Evolutionary conservation across 2,329 filamentous ascomycete genomes (phyloP).

Genomic region (Neoascochyta sp.): DNA sequence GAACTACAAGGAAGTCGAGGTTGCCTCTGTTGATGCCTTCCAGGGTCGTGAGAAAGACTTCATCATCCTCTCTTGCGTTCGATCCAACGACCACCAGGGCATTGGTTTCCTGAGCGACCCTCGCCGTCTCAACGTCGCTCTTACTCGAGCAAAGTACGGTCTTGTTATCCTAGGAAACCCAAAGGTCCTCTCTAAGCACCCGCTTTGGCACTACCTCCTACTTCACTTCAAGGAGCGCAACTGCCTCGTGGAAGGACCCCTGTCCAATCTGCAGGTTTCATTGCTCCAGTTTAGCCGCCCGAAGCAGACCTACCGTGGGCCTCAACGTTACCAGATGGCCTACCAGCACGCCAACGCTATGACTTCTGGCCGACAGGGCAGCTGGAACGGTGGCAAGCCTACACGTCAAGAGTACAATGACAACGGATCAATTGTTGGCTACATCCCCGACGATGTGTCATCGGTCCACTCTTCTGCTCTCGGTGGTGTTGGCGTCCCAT

Average conservation of each 20-base stretch:
- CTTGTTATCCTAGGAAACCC: conserved; percentile 96
- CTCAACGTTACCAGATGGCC: conserved; percentile 80
- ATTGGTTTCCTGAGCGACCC: conserved; percentile 98
- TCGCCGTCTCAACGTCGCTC: conserved; percentile 91
- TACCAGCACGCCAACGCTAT: conserved; percentile 64
- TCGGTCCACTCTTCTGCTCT: conserved; percentile 91
- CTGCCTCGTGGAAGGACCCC: conserved; percentile 89
- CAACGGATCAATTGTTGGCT: conserved; percentile 84
- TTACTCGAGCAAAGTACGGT: conserved; percentile 95
- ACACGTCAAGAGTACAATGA: conserved; percentile 58
- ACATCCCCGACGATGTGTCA: conserved; percentile 95
- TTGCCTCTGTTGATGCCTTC: conserved; percentile 97
- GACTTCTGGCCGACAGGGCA: conserved; percentile 44
- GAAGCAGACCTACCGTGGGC: conserved; percentile 85
- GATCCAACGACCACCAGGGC: conserved; percentile 97
- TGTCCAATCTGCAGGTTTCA: conserved; percentile 94
- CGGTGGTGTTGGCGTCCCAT: conserved; percentile 74
- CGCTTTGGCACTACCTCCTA: conserved; percentile 92
- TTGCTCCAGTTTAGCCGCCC: conserved; percentile 92
- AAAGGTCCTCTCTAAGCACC: conserved; percentile 95
- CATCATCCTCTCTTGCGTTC: conserved; percentile 94
- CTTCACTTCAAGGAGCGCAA: conserved; percentile 96
- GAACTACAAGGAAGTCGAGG: conserved; percentile 96
- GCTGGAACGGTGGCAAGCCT: conserved; percentile 50
- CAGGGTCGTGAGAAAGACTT: conserved; percentile 99